Conservation (phyloP, 768 basidiomycete genomes). For the Leucogyrophana mollusca region DNA sequence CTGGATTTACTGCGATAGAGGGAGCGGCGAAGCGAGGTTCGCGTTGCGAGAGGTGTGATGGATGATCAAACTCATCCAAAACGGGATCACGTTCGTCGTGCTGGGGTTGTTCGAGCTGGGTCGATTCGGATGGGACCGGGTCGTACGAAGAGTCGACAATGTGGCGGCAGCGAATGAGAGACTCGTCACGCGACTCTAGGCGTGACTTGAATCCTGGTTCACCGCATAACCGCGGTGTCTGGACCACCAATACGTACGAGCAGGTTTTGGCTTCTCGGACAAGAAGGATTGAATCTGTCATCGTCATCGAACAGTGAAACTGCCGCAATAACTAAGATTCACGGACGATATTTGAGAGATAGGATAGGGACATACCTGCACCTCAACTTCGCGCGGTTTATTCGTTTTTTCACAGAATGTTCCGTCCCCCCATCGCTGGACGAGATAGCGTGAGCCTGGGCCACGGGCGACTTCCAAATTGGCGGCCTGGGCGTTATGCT, state of each 20-base stretch:
- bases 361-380: constrained; percentile 63
- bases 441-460: constrained; percentile 85
- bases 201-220: constrained; percentile 90
- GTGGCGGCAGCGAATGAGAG: constrained; percentile 77
- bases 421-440: constrained; percentile 89
- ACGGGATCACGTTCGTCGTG: constrained; percentile 24
- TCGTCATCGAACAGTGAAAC: constrained; percentile 97
- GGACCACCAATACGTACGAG: constrained; percentile 89
- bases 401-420: constrained; percentile 93
- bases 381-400: constrained; percentile 84
- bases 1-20: constrained; percentile 17
- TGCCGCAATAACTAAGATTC: constrained; percentile 28
- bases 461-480: constrained; percentile 77
- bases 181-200: constrained; percentile 62
- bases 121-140: constrained; percentile 15
- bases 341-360: constrained; percentile 1
- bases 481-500: constrained; percentile 59
- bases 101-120: constrained; percentile 28
- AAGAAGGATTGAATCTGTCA: constrained; percentile 85
- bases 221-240: constrained; percentile 91
- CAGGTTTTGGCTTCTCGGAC: constrained; percentile 95
- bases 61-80: constrained; percentile 54
- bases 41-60: constrained; percentile 48
- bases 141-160: constrained; percentile 41
- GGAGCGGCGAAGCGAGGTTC: constrained; percentile 48